Evolutionary conservation across 2,329 filamentous ascomycete genomes (phyloP).

Genomic region (Coniella vitis): DNA sequence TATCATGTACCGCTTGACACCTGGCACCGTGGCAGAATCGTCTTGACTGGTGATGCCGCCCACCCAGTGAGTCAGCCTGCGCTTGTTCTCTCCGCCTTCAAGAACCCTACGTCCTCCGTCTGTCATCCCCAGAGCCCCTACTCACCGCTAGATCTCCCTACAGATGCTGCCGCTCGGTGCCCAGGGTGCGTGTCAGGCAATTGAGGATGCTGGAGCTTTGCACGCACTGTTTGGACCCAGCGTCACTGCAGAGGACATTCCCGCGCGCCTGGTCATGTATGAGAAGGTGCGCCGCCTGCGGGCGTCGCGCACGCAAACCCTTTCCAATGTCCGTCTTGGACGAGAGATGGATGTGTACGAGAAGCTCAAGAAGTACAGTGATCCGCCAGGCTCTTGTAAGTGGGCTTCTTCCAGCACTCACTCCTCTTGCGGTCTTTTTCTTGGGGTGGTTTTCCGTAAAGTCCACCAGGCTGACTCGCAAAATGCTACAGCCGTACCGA

Average conservation of each 20-base stretch:
- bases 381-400: constrained; percentile 15
- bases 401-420: constrained; percentile 5
- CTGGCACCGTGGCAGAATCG: constrained; percentile 21
- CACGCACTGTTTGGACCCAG: constrained; percentile 18
- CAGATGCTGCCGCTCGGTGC: constrained; percentile 25
- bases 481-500: background rate
- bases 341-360: constrained; percentile 19
- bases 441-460: too few relatives aligned
- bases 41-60: constrained; percentile 28
- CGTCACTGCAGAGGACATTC: constrained; percentile 14
- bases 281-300: constrained; percentile 19
- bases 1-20: constrained; percentile 21
- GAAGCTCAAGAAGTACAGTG: constrained; percentile 18
- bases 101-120: background rate
- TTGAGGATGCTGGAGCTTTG: constrained; percentile 27
- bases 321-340: constrained; percentile 18
- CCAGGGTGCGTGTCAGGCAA: constrained; percentile 27
- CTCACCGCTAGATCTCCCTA: background rate
- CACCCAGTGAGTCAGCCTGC: constrained; percentile 21
- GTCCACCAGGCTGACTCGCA: background rate
- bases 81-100: background rate
- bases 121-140: background rate
- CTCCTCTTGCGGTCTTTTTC: too few relatives aligned
- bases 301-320: constrained; percentile 20
- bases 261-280: constrained; percentile 19